Evolutionary conservation across 139 green algal species (phyloP), one percentile per base, ranked within the genome.

Genomic region (Protoeuglena noctilucae): DNA sequence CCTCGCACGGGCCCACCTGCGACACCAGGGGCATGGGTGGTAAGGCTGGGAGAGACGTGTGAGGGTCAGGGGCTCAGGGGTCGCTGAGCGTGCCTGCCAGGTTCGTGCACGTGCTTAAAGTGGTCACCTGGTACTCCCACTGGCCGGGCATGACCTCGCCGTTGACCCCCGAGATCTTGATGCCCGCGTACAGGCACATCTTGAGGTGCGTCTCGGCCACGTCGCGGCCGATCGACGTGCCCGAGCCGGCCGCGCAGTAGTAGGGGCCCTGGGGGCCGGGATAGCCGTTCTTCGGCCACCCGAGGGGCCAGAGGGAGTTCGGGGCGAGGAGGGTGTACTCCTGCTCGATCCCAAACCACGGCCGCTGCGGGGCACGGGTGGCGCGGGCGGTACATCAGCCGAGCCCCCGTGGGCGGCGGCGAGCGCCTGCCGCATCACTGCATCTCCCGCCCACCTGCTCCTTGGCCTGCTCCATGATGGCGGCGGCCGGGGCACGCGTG

Each of bases 301-400:
- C 90, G 48, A 98, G 75, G 4, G 91, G 91, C 91, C 91, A 98
- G 65, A 93, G 90, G 63, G 78, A 95, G 40, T 72, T 71, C 9
- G 87, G 63, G 70, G 96, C 83, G 1, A 97, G 80, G 64, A 98
- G 71, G 1, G 91, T 95, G 80, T 98, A 98, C 79, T 98, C 90
- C 74, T 93, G 77, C 79, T 95, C 88, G 51, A 95, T 93, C 40
- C 89, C 83, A 57, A 95, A 97, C 89, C 89, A 96, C 21, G 84
- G 88, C 73, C 88, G 82, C 59, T 88, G 48, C 5, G n/a, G n/a
- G n/a, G n/a, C n/a, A n/a, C n/a, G n/a, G n/a, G n/a, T n/a, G n/a
- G n/a, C 18, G 40, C 19, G n/a, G n/a, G n/a, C n/a, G n/a, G n/a
- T n/a, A n/a, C n/a, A n/a, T n/a, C n/a, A n/a, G n/a, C n/a, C n/a